Conservation (phyloP, 345 rosid species). For the Carallia pectinifolia region DNA sequence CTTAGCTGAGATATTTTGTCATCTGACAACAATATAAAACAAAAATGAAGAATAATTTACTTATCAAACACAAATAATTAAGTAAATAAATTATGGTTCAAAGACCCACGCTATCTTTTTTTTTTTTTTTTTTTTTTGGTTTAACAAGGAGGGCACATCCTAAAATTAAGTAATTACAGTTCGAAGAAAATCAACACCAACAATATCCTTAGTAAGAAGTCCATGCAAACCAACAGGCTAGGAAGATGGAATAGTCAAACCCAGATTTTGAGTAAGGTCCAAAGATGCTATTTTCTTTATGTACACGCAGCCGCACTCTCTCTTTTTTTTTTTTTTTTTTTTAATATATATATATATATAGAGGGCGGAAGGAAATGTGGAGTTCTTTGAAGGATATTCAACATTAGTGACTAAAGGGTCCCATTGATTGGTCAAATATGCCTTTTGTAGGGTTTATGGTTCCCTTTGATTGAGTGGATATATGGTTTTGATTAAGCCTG, state of each 20-base stretch:
- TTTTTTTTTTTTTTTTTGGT: too few species aligned
- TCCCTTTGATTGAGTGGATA: conserved; percentile 17
- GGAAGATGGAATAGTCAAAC: too few species aligned
- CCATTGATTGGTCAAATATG: conserved; percentile 21
- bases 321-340: background rate
- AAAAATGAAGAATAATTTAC: too few species aligned
- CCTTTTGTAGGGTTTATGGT: conserved; percentile 17
- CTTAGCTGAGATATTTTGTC: too few species aligned
- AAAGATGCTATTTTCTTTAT: background rate
- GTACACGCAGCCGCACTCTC: background rate
- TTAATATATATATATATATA: background rate
- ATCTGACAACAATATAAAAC: too few species aligned
- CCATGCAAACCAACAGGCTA: too few species aligned
- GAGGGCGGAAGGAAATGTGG: background rate
- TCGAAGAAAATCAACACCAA: too few species aligned
- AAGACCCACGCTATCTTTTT: too few species aligned
- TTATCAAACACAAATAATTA: background rate
- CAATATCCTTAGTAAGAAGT: too few species aligned
- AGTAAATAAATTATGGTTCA: background rate
- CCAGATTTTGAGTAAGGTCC: too few species aligned
- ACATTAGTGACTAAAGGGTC: conserved; percentile 8
- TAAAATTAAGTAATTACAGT: too few species aligned
- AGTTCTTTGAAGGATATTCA: background rate
- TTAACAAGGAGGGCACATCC: too few species aligned
- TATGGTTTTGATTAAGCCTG: conserved; percentile 19